phyloP scores from a whole-genome alignment of 2,329 filamentous ascomycete genomes.

The Penicillium sp. region DNA sequence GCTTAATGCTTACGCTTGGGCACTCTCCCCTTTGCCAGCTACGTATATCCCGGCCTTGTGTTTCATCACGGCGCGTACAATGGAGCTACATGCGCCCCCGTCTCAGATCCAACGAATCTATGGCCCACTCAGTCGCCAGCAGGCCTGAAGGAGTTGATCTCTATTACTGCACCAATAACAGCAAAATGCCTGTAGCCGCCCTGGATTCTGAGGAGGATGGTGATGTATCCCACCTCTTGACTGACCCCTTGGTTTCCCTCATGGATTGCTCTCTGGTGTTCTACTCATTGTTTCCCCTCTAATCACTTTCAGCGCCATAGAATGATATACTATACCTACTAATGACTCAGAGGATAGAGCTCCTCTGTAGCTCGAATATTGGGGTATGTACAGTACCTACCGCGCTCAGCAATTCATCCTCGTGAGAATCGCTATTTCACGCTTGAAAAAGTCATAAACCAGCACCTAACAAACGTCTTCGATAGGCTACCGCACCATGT shows the following conservation, averaged over 20 bases:
- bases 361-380: slow-evolving; percentile 24
- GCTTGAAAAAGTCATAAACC: neutral
- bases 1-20: slow-evolving; percentile 8
- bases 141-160: slow-evolving; percentile 20
- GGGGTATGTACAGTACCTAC: slow-evolving; percentile 24
- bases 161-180: slow-evolving; percentile 23
- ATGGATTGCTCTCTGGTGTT: neutral
- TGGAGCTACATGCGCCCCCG: slow-evolving; percentile 23
- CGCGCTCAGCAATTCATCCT: neutral
- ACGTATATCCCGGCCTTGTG: slow-evolving; percentile 19
- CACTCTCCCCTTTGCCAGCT: neutral
- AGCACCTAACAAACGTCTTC: slow-evolving; percentile 23
- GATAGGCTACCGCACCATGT: slow-evolving; percentile 43
- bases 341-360: slow-evolving; percentile 31
- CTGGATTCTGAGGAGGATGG: slow-evolving; percentile 19
- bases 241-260: neutral
- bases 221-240: slow-evolving; percentile 8
- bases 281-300: slow-evolving; percentile 6
- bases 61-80: slow-evolving; percentile 40
- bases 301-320: slow-evolving; percentile 19
- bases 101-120: slow-evolving; percentile 29
- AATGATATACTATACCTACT: slow-evolving; percentile 30
- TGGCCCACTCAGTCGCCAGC: slow-evolving; percentile 22
- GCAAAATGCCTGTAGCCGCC: slow-evolving; percentile 16
- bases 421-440: neutral